Percentiles rank a stretch among this genome's conserved stretches.
These are phyloP conservation scores for Streptanthus diversifolius DNA, from an alignment of 345 rosid species.

Conservation along the genomic window DNA sequence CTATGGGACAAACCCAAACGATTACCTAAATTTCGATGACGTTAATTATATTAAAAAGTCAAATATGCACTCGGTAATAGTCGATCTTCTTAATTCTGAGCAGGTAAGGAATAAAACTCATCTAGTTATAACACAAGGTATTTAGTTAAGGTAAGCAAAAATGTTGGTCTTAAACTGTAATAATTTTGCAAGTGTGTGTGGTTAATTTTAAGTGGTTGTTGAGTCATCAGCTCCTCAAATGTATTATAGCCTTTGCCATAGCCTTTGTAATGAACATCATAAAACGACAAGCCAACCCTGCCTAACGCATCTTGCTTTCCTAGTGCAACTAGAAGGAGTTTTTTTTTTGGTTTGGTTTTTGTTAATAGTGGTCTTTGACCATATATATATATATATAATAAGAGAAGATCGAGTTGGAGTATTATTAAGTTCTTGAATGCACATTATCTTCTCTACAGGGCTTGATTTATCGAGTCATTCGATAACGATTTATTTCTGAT, in stretches of 20 bases:
- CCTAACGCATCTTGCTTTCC: constrained; percentile 33
- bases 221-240: constrained; percentile 37
- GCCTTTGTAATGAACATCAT: constrained; percentile 23
- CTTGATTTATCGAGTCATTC: not conserved
- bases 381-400: not conserved
- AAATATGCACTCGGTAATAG: not conserved
- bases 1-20: not conserved
- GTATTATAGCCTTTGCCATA: constrained; percentile 25
- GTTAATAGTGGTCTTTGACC: not conserved
- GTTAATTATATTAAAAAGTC: not conserved
- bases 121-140: too few relatives aligned
- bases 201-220: constrained; percentile 34
- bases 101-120: not conserved
- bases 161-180: not conserved
- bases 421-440: not conserved
- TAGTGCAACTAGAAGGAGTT: constrained; percentile 7
- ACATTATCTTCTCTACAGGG: not conserved
- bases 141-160: not conserved
- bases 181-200: constrained; percentile 16
- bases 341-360: constrained; percentile 1
- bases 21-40: not conserved
- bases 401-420: not conserved
- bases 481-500: not conserved
- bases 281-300: constrained; percentile 30
- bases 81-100: not conserved